Evolutionary conservation across 495 filamentous ascomycete species (phyloP), one percentile per base, ranked within the genome.

Genomic region (Aspergillus panamensis): DNA sequence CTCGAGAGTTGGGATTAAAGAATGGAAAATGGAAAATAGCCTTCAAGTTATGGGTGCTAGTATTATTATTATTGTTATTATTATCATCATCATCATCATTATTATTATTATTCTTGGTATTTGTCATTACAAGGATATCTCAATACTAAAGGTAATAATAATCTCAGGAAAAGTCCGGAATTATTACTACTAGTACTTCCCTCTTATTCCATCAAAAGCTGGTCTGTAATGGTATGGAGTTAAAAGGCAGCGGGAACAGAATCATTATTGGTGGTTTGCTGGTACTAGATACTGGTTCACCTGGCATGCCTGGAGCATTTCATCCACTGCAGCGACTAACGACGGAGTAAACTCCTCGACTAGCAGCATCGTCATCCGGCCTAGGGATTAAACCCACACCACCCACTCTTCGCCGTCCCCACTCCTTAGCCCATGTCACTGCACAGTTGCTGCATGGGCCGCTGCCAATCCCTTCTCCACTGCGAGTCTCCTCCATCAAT

Each of bases 401-500:
- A 44, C 51, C 60, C 60, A 62, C 60, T 5, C 25, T 5, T 50
- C 37, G 35, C 32, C 31, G 52, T 57, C 55, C 44, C 64, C 64
- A 63, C 61, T 58, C 32, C 12, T 47, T 62, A 60, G 59, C 17
- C 65, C 60, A 63, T 65, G 60, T 63, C 59, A 61, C 57, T 64
- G 56, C 60, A 57, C 55, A 59, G 51, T 58, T 60, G 62, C 59
- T 66, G 66, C 66, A 68, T 65, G 60, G 62, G 53, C 66, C 66
- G 63, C 66, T 57, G 66, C 63, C 63, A 69, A 69, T 69, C 61
- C 66, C 57, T 66, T 66, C 63, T 62, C 62, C 63, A 65, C 66
- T 48, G 50, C 50, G 57, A 51, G 37, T 56, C 51, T 67, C 61
- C 57, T 60, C 69, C 64, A 59, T 66, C 61, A 64, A 56, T 60